A percentile compares a stretch with the other conserved stretches of the same genome.
Evolutionary conservation across 148 eudicot species (phyloP).

Genomic region (Polygonum aviculare): DNA sequence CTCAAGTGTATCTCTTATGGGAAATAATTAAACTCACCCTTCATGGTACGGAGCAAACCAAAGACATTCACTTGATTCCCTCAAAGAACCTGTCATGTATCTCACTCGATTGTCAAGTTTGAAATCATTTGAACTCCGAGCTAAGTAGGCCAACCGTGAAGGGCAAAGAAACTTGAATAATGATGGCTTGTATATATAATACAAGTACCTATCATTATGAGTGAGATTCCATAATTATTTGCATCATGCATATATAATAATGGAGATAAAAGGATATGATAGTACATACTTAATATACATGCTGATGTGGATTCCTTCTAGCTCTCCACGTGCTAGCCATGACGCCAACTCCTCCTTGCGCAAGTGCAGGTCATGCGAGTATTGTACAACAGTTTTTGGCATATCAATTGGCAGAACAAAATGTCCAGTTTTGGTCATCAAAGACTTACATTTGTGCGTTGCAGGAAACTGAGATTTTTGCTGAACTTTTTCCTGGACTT

Average conservation of each 20-base stretch:
- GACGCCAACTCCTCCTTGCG: neutral
- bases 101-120: neutral
- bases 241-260: neutral
- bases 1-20: no score
- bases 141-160: neutral
- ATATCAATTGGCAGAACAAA: neutral
- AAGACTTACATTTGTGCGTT: neutral
- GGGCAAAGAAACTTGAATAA: neutral
- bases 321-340: neutral
- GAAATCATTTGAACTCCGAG: neutral
- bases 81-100: neutral
- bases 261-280: neutral
- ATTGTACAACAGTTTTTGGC: neutral
- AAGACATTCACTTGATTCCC: neutral
- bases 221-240: neutral
- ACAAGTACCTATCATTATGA: neutral
- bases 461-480: neutral
- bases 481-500: no score
- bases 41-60: neutral
- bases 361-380: neutral
- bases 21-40: neutral
- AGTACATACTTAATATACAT: neutral
- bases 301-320: neutral
- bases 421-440: neutral
- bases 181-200: neutral